These are phyloP conservation scores for Aureobasidium sp. DNA, from an alignment of 2,329 filamentous ascomycete species.

Conservation along the genomic window DNA sequence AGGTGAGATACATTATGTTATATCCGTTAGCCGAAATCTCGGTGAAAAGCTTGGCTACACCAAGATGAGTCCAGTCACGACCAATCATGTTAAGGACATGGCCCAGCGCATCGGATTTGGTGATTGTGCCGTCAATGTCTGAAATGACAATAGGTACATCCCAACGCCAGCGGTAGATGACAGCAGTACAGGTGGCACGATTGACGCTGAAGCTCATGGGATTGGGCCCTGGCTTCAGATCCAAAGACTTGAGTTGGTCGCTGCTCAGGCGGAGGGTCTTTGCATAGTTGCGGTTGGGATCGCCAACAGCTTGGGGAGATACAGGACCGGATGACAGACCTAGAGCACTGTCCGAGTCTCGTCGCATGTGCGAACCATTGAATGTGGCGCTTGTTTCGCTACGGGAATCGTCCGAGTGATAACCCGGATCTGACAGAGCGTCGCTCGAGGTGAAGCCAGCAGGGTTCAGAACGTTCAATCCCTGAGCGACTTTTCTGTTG, in stretches of 20 bases:
- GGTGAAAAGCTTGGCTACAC: constrained; percentile 93
- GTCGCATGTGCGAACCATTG: constrained; percentile 46
- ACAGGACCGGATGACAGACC: constrained; percentile 53
- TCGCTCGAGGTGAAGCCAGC: constrained; percentile 56
- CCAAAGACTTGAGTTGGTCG: constrained; percentile 81
- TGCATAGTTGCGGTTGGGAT: constrained; percentile 80
- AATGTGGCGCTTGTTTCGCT: constrained; percentile 35
- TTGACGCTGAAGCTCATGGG: constrained; percentile 95
- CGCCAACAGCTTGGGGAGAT: constrained; percentile 43
- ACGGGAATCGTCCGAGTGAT: constrained; percentile 74
- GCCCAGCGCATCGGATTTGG: constrained; percentile 58
- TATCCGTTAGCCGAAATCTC: constrained; percentile 94
- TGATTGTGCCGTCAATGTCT: constrained; percentile 97
- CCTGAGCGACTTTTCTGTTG: constrained; percentile 47
- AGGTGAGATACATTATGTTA: constrained; percentile 97
- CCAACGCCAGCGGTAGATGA: constrained; percentile 89
- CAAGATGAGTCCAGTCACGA: constrained; percentile 93
- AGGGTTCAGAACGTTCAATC: constrained; percentile 37
- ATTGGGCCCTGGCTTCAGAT: constrained; percentile 79
- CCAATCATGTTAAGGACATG: constrained; percentile 96
- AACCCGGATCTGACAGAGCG: constrained; percentile 83
- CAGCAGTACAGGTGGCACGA: constrained; percentile 79
- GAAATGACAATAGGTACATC: constrained; percentile 93
- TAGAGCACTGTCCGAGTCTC: constrained; percentile 62
- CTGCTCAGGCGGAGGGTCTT: constrained; percentile 94